phyloP scores from a whole-genome alignment of 2,329 filamentous ascomycete species.

The Sporothrix dimorphospora region DNA sequence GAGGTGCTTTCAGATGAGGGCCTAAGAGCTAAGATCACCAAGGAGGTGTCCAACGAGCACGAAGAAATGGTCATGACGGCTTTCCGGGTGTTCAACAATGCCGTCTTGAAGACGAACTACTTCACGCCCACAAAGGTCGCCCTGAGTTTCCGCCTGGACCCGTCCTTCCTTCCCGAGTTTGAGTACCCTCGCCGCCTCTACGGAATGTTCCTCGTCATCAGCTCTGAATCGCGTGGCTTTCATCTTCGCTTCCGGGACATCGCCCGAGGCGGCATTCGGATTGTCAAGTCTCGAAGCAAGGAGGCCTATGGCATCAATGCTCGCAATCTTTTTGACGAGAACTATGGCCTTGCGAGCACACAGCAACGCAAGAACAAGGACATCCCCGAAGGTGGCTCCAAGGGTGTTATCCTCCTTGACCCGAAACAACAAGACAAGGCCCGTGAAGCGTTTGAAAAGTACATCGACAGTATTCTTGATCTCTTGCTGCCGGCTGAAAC shows the following conservation, averaged over 20 bases:
- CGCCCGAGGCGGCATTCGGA: conserved; percentile 93
- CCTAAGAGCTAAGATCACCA: conserved; percentile 76
- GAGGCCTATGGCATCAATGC: conserved; percentile 97
- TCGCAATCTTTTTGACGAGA: conserved; percentile 95
- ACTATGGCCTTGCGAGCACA: conserved; percentile 96
- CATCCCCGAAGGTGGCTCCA: conserved; percentile 96
- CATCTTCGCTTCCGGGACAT: conserved; percentile 98
- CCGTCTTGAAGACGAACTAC: conserved; percentile 97
- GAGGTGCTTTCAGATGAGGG: conserved; percentile 75
- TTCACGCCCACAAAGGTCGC: conserved; percentile 97
- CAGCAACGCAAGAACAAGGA: conserved; percentile 99
- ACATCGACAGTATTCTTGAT: conserved; percentile 98
- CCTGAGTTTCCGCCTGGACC: conserved; percentile 91
- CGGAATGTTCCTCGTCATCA: conserved; percentile 98
- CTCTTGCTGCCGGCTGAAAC: conserved; percentile 86
- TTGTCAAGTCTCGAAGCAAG: conserved; percentile 96
- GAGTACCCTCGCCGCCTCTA: conserved; percentile 95
- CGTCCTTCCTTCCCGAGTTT: conserved; percentile 81
- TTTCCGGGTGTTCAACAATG: conserved; percentile 93
- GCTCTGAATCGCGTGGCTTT: conserved; percentile 94
- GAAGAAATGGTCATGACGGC: conserved; percentile 98
- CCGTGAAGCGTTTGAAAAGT: conserved; percentile 94
- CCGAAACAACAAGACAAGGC: conserved; percentile 92
- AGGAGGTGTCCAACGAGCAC: conserved; percentile 87
- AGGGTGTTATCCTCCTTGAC: conserved; percentile 95